Percentiles rank a stretch among this genome's conserved stretches.
Conservation (phyloP, 331 rosid genomes). For the Pyrus hybrid region DNA sequence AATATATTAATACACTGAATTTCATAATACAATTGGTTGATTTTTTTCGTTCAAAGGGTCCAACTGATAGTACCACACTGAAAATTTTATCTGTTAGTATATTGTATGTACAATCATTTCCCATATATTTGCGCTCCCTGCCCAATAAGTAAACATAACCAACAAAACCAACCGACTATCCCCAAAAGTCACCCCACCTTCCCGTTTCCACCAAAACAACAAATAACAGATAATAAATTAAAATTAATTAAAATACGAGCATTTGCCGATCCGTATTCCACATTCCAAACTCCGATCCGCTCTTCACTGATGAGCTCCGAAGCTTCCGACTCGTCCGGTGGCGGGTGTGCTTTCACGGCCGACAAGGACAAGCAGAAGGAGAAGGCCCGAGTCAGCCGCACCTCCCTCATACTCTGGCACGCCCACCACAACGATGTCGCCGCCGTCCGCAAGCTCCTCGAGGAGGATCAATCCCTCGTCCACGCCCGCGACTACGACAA, state of each 20-base stretch:
- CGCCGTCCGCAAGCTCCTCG: constrained; percentile 86
- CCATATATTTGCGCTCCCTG: no score
- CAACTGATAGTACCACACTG: no score
- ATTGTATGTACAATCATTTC: no score
- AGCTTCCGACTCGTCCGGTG: constrained; percentile 16
- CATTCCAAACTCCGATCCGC: constrained; percentile 1
- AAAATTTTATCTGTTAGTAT: no score
- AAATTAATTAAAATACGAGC: neutral
- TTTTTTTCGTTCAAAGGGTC: no score
- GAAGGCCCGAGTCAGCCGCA: constrained; percentile 82
- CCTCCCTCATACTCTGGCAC: constrained; percentile 92
- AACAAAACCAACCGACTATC: neutral
- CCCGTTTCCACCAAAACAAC: neutral
- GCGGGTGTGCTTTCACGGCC: neutral
- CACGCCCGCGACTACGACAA: constrained; percentile 82
- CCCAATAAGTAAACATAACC: neutral
- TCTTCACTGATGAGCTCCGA: constrained; percentile 51
- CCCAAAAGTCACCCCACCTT: neutral
- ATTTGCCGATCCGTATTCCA: constrained; percentile 7
- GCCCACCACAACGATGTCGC: constrained; percentile 88
- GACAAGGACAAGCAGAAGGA: constrained; percentile 63
- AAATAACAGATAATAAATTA: neutral
- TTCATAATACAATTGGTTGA: no score
- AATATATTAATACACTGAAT: no score
- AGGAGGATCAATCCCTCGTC: constrained; percentile 80